These are phyloP conservation scores for Hondaea fermentalgiana DNA, from an alignment of 108 stramenopile species.

Conservation along the genomic window DNA sequence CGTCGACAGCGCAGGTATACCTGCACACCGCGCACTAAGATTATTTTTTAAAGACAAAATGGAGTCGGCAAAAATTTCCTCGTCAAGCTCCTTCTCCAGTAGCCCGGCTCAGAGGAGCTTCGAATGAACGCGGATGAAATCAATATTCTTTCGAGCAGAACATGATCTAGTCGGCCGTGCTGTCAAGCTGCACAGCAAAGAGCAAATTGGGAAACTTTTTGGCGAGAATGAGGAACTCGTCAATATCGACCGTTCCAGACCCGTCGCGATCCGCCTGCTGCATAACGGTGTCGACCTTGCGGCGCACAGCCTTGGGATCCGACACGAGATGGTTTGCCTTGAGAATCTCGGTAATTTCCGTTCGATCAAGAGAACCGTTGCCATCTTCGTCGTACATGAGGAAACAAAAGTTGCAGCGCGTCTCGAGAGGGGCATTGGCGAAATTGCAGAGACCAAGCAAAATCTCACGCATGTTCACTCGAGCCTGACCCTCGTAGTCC, in stretches of 20 bases:
- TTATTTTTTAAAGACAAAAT: too few relatives aligned
- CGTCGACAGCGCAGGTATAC: too few relatives aligned
- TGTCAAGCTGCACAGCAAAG: constrained; percentile 36
- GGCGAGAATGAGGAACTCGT: constrained; percentile 53
- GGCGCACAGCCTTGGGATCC: constrained; percentile 34
- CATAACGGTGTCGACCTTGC: constrained; percentile 63
- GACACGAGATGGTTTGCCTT: constrained; percentile 53
- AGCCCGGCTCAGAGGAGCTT: too few relatives aligned
- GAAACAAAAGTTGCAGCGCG: constrained; percentile 58
- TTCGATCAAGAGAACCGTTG: constrained; percentile 40
- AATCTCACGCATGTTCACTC: constrained; percentile 49
- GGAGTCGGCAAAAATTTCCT: too few relatives aligned
- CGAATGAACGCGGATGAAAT: too few relatives aligned
- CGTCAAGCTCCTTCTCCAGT: too few relatives aligned
- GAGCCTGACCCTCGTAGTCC: constrained; percentile 22
- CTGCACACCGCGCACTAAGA: too few relatives aligned
- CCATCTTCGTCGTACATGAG: constrained; percentile 63
- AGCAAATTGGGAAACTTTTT: constrained; percentile 62
- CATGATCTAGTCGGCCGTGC: background rate
- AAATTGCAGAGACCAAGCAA: constrained; percentile 60
- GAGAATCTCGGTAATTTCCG: constrained; percentile 52
- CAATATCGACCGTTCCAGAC: constrained; percentile 46
- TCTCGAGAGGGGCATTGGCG: constrained; percentile 42
- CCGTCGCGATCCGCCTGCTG: constrained; percentile 53
- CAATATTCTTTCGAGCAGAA: too few relatives aligned